Conservation (phyloP, 2,329 filamentous ascomycete species). For the Trichoderma gracile region DNA sequence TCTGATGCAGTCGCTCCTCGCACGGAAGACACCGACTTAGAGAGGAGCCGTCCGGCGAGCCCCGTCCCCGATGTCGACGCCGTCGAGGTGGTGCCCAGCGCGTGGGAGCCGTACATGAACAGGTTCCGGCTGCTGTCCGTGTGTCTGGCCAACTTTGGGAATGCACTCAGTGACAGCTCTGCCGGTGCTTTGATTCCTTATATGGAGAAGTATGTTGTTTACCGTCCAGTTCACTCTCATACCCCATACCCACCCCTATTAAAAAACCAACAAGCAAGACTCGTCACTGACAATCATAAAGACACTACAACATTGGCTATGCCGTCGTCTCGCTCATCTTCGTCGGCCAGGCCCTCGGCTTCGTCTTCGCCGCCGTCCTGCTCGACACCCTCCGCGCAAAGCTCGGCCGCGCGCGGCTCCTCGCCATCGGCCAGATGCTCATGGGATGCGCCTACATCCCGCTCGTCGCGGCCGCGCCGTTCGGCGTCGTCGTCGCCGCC, state of each 20-base stretch:
- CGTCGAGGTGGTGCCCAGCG: slow-evolving; percentile 54
- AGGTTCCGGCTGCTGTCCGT: slow-evolving; percentile 65
- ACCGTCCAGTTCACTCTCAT: too few relatives aligned
- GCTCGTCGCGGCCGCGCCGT: slow-evolving; percentile 68
- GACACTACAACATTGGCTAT: slow-evolving; percentile 73
- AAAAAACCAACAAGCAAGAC: background rate
- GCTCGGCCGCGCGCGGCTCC: slow-evolving; percentile 64
- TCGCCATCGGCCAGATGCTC: slow-evolving; percentile 59
- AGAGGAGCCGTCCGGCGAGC: slow-evolving; percentile 55
- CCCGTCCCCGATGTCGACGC: slow-evolving; percentile 42
- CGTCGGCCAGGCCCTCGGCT: slow-evolving; percentile 74
- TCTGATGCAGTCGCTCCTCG: slow-evolving; percentile 26
- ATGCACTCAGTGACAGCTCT: slow-evolving; percentile 73
- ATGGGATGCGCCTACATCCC: slow-evolving; percentile 64
- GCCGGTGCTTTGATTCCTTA: slow-evolving; percentile 80
- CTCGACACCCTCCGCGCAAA: slow-evolving; percentile 63
- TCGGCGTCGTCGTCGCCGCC: slow-evolving; percentile 63
- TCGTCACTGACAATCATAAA: background rate
- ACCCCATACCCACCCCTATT: background rate
- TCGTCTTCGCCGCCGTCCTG: slow-evolving; percentile 69
- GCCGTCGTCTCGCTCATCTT: slow-evolving; percentile 80
- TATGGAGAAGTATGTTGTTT: slow-evolving; percentile 60
- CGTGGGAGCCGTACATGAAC: slow-evolving; percentile 66
- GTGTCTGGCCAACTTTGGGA: slow-evolving; percentile 66
- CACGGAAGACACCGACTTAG: slow-evolving; percentile 41